A percentile compares a stretch with the other conserved stretches of the same genome.
phyloP scores from a whole-genome alignment of 306 rosid genomes.

The Pyrus pyrifolia region DNA sequence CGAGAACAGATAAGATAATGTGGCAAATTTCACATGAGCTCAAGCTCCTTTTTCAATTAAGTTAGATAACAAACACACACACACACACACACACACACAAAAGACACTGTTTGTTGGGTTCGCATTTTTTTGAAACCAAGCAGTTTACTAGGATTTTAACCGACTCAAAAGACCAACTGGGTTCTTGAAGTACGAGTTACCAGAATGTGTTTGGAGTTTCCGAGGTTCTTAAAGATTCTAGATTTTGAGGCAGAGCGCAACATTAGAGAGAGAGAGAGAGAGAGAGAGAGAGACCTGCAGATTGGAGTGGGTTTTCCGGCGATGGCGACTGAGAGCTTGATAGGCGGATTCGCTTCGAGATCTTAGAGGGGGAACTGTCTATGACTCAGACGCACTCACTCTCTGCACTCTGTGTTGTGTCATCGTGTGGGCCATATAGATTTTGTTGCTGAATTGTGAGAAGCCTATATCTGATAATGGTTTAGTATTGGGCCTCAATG shows the following conservation, averaged over 20 bases:
- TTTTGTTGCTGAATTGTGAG: background rate
- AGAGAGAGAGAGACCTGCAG: background rate
- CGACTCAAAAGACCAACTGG: background rate
- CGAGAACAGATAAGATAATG: background rate
- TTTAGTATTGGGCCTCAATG: background rate
- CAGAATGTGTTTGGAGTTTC: background rate
- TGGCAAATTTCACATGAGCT: background rate
- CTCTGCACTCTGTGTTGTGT: background rate
- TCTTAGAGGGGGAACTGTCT: background rate
- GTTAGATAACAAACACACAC: too few relatives aligned
- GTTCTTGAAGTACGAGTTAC: background rate
- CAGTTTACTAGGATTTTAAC: background rate
- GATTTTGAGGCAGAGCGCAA: background rate
- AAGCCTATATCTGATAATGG: background rate
- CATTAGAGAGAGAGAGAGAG: too few relatives aligned
- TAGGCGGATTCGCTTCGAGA: background rate
- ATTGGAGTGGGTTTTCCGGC: background rate
- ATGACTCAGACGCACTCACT: background rate
- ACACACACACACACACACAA: too few relatives aligned
- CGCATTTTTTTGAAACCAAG: background rate
- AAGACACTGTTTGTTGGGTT: background rate
- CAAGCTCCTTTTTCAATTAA: background rate
- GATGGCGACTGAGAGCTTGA: background rate
- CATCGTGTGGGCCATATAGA: background rate
- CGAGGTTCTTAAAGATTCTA: background rate